phyloP scores from a whole-genome alignment of 306 rosid genomes.

The Corylus avellana region DNA sequence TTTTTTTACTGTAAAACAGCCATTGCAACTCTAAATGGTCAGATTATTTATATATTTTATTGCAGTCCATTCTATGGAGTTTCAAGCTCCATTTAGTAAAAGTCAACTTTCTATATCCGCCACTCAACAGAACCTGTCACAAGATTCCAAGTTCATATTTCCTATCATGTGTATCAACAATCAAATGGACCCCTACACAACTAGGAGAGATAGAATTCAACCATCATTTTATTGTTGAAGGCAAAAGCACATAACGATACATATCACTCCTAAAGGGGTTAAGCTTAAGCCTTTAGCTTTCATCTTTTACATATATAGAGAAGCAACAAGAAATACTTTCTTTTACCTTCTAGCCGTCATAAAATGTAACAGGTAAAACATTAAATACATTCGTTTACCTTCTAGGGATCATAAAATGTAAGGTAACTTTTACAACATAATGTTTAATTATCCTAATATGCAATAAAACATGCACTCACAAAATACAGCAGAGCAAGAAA shows the following conservation, averaged over 20 bases:
- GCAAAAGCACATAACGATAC: background rate
- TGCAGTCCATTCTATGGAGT: background rate
- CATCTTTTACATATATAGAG: background rate
- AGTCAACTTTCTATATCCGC: background rate
- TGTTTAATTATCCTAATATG: background rate
- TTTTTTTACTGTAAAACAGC: background rate
- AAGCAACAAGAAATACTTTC: background rate
- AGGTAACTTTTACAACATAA: background rate
- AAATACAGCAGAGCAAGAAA: slow-evolving; percentile 7
- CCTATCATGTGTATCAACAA: background rate
- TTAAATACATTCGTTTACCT: background rate
- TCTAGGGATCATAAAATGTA: background rate
- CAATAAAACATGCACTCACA: slow-evolving; percentile 15
- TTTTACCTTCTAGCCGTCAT: background rate
- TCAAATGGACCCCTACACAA: background rate
- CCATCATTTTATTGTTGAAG: background rate
- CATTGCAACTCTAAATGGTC: background rate
- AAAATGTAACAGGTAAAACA: background rate
- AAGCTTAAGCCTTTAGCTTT: background rate
- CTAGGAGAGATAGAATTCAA: background rate
- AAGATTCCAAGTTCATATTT: background rate
- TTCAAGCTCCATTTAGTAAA: background rate
- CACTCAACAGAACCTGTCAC: background rate
- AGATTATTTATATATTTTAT: background rate
- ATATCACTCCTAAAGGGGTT: background rate